Base-by-base conservation (phyloP, 768 basidiomycete species). In the Psilocybe tampanensis region DNA sequence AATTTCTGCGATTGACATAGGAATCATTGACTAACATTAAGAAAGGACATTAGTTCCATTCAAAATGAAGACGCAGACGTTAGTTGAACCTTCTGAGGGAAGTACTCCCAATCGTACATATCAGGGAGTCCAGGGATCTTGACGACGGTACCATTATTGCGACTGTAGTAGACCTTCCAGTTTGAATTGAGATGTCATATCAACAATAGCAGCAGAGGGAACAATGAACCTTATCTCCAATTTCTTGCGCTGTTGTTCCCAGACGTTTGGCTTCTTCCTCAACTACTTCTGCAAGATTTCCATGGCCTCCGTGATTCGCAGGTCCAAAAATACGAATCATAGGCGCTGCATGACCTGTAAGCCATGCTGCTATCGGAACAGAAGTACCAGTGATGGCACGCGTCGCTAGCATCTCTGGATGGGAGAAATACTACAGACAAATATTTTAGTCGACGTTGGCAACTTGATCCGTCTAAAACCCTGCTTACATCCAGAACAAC, bases 401-500 rank as follows among this genome's bases (percentile, higher is more conserved):
- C 9, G 41, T 43, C 17, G 26, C 41, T 21, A 44, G 17, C 29
- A 53, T 29, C 26, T 53, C 42, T 3, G 24, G 9, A 21, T 22
- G 18, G 3, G 24, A 24, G 18, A 53, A 53, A 23, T 44, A 53
- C 52, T 53, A 39, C 3, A n/a, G n/a, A 13, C 4, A n/a, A 13
- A 39, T 39, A 34, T 8, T 15, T 7, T 34, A 34, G 15, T n/a
- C n/a, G 33, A 34, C 15, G 8, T 8, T 34, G 23, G 8, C 5
- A 47, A 23, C 24, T 47, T 34, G 23, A 9, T 24, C 3, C 1
- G n/a, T 7, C 6, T 13, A 15, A 17, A 18, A 23, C 22, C 1
- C 21, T 47, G 18, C 56, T 24, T 13, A 57, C 60, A 22, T 61
- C 60, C 23, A 58, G 48, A 26, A 61, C 52, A n/a, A 58, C 52